Percentiles rank a stretch among this genome's conserved stretches.
These are phyloP conservation scores for Coemansia asiatica DNA, from an alignment of 192 early-diverging fungal genomes.

Conservation along the genomic window DNA sequence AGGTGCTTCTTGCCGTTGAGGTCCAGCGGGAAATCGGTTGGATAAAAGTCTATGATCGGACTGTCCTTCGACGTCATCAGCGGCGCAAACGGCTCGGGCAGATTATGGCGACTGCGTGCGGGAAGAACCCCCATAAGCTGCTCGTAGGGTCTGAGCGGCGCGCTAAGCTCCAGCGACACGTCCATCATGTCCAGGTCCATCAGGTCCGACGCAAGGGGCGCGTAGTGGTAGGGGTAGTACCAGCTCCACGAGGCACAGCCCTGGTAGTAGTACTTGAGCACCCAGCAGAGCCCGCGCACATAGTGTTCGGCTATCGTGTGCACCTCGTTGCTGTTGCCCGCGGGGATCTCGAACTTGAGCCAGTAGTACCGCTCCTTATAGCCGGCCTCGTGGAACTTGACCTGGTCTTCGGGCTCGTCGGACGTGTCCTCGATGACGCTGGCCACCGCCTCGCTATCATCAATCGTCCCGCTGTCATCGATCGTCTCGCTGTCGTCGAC, in stretches of 20 bases:
- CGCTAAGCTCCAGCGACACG: slow-evolving; percentile 78
- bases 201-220: slow-evolving; percentile 85
- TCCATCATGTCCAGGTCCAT: slow-evolving; percentile 69
- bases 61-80: slow-evolving; percentile 83
- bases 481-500: slow-evolving; percentile 64
- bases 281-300: slow-evolving; percentile 95
- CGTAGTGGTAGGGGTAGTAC: slow-evolving; percentile 98
- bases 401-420: slow-evolving; percentile 44
- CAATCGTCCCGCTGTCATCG: slow-evolving; percentile 39
- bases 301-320: slow-evolving; percentile 72
- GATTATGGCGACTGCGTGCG: slow-evolving; percentile 60
- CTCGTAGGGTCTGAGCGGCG: slow-evolving; percentile 88
- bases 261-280: slow-evolving; percentile 92
- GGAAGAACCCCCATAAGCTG: slow-evolving; percentile 98
- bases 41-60: slow-evolving; percentile 95
- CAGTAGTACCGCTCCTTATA: slow-evolving; percentile 75
- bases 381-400: slow-evolving; percentile 73
- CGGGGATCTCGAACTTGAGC: slow-evolving; percentile 65
- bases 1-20: slow-evolving; percentile 93
- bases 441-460: slow-evolving; percentile 15
- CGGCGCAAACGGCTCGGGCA: slow-evolving; percentile 64
- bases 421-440: background rate
- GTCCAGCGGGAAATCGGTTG: slow-evolving; percentile 84
- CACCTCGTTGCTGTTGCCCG: slow-evolving; percentile 56
- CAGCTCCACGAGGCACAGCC: slow-evolving; percentile 95